A percentile compares a stretch with the other conserved stretches of the same genome.
These are phyloP conservation scores for Ophiocordyceps robertsii DNA, from an alignment of 2,329 filamentous ascomycete genomes.

Conservation along the genomic window DNA sequence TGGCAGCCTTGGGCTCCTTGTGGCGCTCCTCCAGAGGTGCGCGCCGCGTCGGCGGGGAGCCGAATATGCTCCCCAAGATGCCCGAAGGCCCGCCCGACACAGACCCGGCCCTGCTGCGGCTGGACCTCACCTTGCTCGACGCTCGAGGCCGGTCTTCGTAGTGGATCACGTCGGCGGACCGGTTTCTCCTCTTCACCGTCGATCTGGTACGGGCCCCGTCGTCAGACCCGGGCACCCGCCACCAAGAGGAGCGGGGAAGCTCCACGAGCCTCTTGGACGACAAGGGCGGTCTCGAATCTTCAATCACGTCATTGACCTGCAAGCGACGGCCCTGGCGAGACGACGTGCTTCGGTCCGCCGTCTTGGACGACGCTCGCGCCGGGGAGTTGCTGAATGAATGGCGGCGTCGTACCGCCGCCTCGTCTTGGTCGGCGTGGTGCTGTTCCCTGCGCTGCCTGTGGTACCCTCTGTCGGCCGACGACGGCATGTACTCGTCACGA, in stretches of 20 bases:
- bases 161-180: slow-evolving; percentile 7
- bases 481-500: slow-evolving; percentile 13
- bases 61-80: slow-evolving; percentile 14
- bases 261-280: slow-evolving; percentile 16
- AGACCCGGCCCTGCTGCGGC: slow-evolving; percentile 7
- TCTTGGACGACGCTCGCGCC: slow-evolving; percentile 12
- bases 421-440: slow-evolving; percentile 11
- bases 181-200: slow-evolving; percentile 4
- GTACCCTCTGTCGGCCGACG: slow-evolving; percentile 10
- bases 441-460: slow-evolving; percentile 10
- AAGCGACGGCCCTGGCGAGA: slow-evolving; percentile 13
- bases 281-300: slow-evolving; percentile 19
- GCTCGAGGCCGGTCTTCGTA: slow-evolving; percentile 5
- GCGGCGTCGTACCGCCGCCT: slow-evolving; percentile 8
- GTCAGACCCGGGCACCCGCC: background rate
- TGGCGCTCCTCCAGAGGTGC: slow-evolving; percentile 12
- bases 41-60: slow-evolving; percentile 10
- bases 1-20: slow-evolving; percentile 3
- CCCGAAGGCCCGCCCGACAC: slow-evolving; percentile 8
- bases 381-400: slow-evolving; percentile 16
- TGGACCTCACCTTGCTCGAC: slow-evolving; percentile 6
- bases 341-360: slow-evolving; percentile 15
- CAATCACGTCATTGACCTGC: slow-evolving; percentile 16
- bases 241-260: background rate
- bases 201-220: slow-evolving; percentile 2